These are phyloP conservation scores for Xylaria sp. DNA, from an alignment of 2,329 filamentous ascomycete species.

Conservation along the genomic window DNA sequence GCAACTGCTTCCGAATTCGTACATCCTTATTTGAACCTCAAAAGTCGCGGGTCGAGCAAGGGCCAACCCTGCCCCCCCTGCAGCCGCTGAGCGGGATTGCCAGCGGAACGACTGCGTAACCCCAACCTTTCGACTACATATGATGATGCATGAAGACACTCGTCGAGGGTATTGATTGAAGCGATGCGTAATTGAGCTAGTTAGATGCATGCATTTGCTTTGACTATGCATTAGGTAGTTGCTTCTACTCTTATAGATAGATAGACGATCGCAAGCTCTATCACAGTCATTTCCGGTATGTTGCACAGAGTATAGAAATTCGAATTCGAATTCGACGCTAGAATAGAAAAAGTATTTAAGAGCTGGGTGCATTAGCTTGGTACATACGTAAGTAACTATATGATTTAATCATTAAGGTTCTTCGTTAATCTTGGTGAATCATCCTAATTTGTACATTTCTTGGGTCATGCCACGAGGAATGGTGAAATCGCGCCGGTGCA, in stretches of 20 bases:
- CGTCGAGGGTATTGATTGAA: not conserved
- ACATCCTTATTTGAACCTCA: constrained; percentile 21
- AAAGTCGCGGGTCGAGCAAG: constrained; percentile 12
- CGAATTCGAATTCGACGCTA: constrained; percentile 18
- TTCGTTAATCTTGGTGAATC: not conserved
- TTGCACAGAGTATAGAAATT: not conserved
- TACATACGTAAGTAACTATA: not conserved
- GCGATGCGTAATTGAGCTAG: not conserved
- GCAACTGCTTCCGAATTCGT: constrained; percentile 17
- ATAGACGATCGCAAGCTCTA: not conserved
- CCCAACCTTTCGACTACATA: not conserved
- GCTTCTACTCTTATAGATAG: not conserved
- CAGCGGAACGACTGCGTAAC: constrained; percentile 2
- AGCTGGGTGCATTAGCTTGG: not conserved
- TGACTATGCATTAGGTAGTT: not conserved
- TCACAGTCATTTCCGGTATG: not conserved
- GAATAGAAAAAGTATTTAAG: constrained; percentile 21
- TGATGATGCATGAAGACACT: not conserved
- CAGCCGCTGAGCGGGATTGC: constrained; percentile 12
- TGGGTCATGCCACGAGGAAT: constrained; percentile 20
- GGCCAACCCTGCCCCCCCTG: constrained; percentile 24
- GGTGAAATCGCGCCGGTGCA: constrained; percentile 19
- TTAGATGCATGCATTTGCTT: not conserved
- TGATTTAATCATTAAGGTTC: not conserved
- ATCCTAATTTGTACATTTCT: constrained; percentile 4